Evolutionary conservation across 1,284 basidiomycete species (phyloP), one percentile per base, ranked within the genome.

Genomic region (Trametes versicolor): DNA sequence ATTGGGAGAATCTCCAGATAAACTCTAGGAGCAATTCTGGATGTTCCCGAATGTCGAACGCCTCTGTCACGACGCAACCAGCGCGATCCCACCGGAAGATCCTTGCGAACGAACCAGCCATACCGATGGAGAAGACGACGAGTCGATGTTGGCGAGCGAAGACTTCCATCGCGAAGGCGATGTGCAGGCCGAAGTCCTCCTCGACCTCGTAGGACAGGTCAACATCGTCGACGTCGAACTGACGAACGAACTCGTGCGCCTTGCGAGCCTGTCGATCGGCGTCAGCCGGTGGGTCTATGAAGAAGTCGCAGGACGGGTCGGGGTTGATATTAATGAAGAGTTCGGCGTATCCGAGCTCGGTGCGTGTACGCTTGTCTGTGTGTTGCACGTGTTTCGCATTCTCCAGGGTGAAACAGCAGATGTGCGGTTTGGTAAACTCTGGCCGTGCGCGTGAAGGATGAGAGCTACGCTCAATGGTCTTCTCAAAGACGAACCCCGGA

Each of bases 11-110:
- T 9, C 63, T n/a, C 37, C 36, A 60, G 12, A 68, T 29, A 43
- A 68, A 68, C 10, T 54, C 48, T 10, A 17, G 19, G 8, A 68
- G 48, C 19, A 50, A 4, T 1, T 47, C 23, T 2, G 49, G 51
- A 8, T 60, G 29, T 4, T 56, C 43, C 41, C 29, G 45, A 23
- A 63, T 53, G 49, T 66, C 63, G 50, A 69, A 66, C n/a, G 64
- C 49, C 21, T 59, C 55, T 19, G 67, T 27, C 19, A 66, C 62
- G 12, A 66, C 27, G 34, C 53, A 49, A 19, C 63, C 61, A 2
- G 61, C 48, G 2, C 61, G 56, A 32, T 69, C 67, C 60, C 60
- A 69, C 25, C 57, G 64, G 19, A 62, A 45, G 23, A 69, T 25
- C 32, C 61, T 32, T 1, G 62, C 61, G 1, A 0, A 13, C 6